Evolutionary conservation across 1,139 yeast species (phyloP), one percentile per base, ranked within the genome.

Genomic region (Pichia norvegensis): DNA sequence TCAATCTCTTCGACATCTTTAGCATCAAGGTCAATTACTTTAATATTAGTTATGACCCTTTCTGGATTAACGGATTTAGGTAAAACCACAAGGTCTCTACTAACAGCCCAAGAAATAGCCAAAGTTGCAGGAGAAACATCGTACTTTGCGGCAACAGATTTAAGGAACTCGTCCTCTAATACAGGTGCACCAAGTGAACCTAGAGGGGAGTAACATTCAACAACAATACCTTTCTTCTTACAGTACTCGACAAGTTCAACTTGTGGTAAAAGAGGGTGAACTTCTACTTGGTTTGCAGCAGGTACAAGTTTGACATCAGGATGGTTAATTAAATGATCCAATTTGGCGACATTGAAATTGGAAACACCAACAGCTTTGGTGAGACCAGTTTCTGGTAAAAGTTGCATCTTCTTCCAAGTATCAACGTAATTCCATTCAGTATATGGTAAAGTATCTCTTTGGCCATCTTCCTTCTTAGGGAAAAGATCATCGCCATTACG

Each of bases 171-270:
- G 55, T 82, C 75, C 41, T 69, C 65, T 56, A 81, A 68, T 37
- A 83, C 63, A 16, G 90, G 86, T 20, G 87, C 79, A 46, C 76
- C 78, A 17, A 75, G 67, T 33, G 86, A 76, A 19, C 92, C 95
- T 55, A 86, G 73, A 49, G 95, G 95, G 33, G 88, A 81, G 64
- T 83, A 86, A 36, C 92, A 90, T 62, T 85, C 85, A 46, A 81
- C 62, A 22, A 73, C 61, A 52, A 86, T 83, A 23, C 72, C 74
- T 52, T 84, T 68, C 23, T 68, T 60, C 51, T 73, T 67, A 61
- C 78, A 70, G 61, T 64, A 83, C 35, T 74, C 74, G 47, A 76
- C 63, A 51, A 85, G 69, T 51, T 83, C 82, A 38, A 64, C 69
- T 62, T 85, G 94, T 40, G 90, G 88, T 47, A 85, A 70, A 56